Percentiles rank a stretch among this genome's conserved stretches.
These are phyloP conservation scores for Gossypium ekmanianum DNA, from an alignment of 345 rosid species.

Conservation along the genomic window DNA sequence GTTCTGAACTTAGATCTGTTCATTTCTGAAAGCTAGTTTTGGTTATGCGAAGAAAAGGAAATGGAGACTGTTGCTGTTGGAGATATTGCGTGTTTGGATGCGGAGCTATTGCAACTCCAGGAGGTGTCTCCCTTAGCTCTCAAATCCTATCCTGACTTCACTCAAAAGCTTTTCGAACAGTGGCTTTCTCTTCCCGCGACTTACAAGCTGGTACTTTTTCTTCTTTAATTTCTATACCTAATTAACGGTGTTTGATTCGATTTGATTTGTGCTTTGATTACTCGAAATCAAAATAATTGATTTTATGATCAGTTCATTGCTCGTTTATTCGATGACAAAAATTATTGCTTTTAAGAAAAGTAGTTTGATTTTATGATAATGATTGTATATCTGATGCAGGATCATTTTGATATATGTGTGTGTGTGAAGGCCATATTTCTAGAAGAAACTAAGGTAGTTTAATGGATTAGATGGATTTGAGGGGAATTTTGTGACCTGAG, in stretches of 20 bases:
- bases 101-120: slow-evolving; percentile 76
- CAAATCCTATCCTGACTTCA: slow-evolving; percentile 69
- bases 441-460: background rate
- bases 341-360: background rate
- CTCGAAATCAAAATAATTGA: background rate
- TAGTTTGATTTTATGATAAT: background rate
- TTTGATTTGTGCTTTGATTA: background rate
- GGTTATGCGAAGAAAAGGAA: slow-evolving; percentile 28
- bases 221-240: background rate
- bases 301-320: background rate
- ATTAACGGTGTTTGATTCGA: background rate
- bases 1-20: background rate
- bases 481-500: background rate
- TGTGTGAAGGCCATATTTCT: background rate
- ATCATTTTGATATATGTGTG: background rate
- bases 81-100: slow-evolving; percentile 64
- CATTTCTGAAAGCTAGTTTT: slow-evolving; percentile 1
- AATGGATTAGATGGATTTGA: background rate
- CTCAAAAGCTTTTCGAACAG: slow-evolving; percentile 75
- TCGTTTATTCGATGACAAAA: background rate
- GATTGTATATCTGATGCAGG: background rate
- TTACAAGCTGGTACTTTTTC: slow-evolving; percentile 54
- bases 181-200: slow-evolving; percentile 93
- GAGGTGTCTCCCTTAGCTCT: slow-evolving; percentile 77
- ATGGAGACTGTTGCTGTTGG: slow-evolving; percentile 40